phyloP scores from a whole-genome alignment of 352 stramenopile species.

The Phytophthora quininea region DNA sequence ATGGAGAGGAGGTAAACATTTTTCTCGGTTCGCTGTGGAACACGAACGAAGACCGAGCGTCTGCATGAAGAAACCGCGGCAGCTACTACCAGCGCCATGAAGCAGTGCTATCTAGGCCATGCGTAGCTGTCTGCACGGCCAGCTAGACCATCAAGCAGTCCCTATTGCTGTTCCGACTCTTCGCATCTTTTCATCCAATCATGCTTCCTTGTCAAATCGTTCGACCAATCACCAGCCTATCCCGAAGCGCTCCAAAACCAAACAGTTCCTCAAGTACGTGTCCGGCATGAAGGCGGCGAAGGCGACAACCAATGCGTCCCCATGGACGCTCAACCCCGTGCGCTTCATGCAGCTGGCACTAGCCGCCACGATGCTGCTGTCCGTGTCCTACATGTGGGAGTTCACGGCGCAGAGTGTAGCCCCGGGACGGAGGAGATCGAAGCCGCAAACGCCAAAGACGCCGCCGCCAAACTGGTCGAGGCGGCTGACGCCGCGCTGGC shows the following conservation, averaged over 20 bases:
- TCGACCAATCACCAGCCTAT: constrained; percentile 10
- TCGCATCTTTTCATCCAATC: constrained; percentile 18
- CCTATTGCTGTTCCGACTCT: constrained; percentile 13
- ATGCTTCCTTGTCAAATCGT: no score
- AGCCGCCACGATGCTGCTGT: constrained; percentile 60
- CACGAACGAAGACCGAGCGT: no score
- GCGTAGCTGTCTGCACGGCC: no score
- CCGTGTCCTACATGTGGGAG: constrained; percentile 74
- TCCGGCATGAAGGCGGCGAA: constrained; percentile 25
- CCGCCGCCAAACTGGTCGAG: constrained; percentile 22
- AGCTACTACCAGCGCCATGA: no score
- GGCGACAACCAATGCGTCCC: constrained; percentile 7
- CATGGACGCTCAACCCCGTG: constrained; percentile 46
- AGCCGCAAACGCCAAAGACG: constrained; percentile 25
- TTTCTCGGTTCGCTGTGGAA: no score
- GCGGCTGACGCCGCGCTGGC: constrained; percentile 28
- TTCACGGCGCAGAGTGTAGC: constrained; percentile 56
- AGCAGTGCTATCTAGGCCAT: no score
- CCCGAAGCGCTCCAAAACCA: constrained; percentile 12
- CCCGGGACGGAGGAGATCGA: constrained; percentile 19
- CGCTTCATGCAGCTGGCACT: constrained; percentile 79
- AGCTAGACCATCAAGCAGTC: no score
- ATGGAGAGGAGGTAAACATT: background rate
- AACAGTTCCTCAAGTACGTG: constrained; percentile 1
- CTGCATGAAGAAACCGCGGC: no score